These are phyloP conservation scores for Entonaema liquescens DNA, from an alignment of 495 filamentous ascomycete genomes.

Conservation along the genomic window DNA sequence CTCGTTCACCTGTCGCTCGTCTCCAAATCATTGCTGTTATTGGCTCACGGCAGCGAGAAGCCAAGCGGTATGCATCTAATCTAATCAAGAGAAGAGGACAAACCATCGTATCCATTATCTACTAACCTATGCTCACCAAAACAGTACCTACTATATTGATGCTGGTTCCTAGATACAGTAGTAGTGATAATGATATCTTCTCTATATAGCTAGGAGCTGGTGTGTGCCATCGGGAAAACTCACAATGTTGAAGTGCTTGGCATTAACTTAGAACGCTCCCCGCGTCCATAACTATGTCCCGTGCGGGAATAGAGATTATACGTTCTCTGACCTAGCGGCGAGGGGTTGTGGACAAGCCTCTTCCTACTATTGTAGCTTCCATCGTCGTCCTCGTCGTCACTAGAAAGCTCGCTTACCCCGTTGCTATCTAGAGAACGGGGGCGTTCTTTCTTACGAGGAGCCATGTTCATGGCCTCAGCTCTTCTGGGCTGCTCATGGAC, in stretches of 20 bases:
- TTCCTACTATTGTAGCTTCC: not conserved
- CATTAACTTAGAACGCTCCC: not conserved
- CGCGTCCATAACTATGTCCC: not conserved
- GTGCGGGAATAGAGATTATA: constrained; percentile 20
- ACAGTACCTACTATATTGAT: not conserved
- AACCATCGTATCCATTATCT: not conserved
- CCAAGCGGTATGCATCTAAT: not conserved
- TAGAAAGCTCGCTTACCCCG: constrained; percentile 14
- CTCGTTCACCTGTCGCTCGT: not conserved
- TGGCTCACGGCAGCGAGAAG: not conserved
- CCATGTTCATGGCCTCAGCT: not conserved
- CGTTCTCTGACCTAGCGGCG: not conserved
- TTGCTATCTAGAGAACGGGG: constrained; percentile 21
- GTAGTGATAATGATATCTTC: not conserved
- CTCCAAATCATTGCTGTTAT: not conserved
- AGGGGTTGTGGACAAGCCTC: not conserved
- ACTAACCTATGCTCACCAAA: not conserved
- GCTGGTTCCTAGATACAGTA: not conserved
- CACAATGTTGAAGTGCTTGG: not conserved
- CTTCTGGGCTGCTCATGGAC: not conserved
- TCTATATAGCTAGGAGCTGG: not conserved
- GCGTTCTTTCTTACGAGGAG: not conserved
- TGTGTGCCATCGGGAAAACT: not conserved
- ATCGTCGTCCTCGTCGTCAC: constrained; percentile 14
- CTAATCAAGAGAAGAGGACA: not conserved